Base-by-base conservation (phyloP, 176 grass and related monocot species). In the Oryza meridionalis region DNA sequence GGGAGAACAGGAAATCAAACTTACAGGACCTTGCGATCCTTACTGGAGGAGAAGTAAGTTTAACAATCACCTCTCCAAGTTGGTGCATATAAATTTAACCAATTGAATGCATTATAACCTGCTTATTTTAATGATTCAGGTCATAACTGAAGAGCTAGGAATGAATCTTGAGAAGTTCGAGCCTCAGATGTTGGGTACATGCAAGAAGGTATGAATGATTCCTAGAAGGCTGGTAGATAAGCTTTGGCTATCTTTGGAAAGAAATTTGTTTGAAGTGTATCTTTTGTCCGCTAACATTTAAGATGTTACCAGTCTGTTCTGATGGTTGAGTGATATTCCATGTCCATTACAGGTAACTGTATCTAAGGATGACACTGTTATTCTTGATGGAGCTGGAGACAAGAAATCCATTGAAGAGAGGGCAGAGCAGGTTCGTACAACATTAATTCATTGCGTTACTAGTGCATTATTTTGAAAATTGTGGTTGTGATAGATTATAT, bases 321-420 rank as follows among this genome's bases (percentile, higher is more conserved):
- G 45, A 27, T 22, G 16, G 16, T 67, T 45, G 4, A 81, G 17
- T 55, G 24, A 14, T 33, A 29, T 46, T 40, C 24, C 0, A 6
- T 72, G 58, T 45, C 42, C 42, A 21, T 59, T 90, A 25, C 85
- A 98, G 96, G 96, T 96, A 45, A 99, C 93, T 33, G 86, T 99
- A 35, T 96, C 96, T 32, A 99, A 99, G 90, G 93, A 99, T 76
- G 91, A 99, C 80, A 99, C 96, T 73, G 96, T 99, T 69, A 91
- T 99, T 87, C 93, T 99, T 89, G 91, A 99, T 85, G 96, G 93
- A 65, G 79, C 88, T 70, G 96, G 96, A 17, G 93, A 99, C 58
- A 99, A 96, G 84, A 96, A 94, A 76, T 77, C 46, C 44, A 94
- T 99, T 65, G 93, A 96, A 67, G 93, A 96, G 84, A 94, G 96